Conservation (phyloP, 1,284 basidiomycete genomes). For the Marasmius fiardii region DNA sequence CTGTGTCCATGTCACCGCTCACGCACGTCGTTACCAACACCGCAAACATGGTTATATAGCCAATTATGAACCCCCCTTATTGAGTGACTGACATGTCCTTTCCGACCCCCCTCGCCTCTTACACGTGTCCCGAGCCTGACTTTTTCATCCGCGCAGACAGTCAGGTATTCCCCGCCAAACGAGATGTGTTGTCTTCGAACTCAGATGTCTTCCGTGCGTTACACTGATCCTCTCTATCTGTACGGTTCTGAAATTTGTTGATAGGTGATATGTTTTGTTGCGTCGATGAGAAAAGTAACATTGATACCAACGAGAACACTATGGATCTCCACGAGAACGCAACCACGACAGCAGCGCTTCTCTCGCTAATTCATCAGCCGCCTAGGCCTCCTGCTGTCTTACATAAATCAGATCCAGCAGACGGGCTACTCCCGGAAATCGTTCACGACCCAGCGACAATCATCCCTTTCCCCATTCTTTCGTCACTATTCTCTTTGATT, state of each 20-base stretch:
- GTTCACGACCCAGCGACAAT: slow-evolving; percentile 37
- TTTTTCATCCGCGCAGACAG: slow-evolving; percentile 53
- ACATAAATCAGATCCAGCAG: slow-evolving; percentile 14
- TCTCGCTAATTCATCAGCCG: slow-evolving; percentile 51
- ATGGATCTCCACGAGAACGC: slow-evolving; percentile 53
- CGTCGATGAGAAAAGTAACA: slow-evolving; percentile 24
- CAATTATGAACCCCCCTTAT: slow-evolving; percentile 16
- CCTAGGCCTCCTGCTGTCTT: slow-evolving; percentile 33
- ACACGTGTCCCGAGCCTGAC: slow-evolving; percentile 39
- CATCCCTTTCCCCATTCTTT: slow-evolving; percentile 61
- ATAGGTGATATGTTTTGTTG: slow-evolving; percentile 67
- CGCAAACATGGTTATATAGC: background rate
- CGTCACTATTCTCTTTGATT: slow-evolving; percentile 46
- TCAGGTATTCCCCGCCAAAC: slow-evolving; percentile 43
- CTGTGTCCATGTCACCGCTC: too few relatives aligned
- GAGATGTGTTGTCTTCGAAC: slow-evolving; percentile 44
- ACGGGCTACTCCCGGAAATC: slow-evolving; percentile 23
- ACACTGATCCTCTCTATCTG: slow-evolving; percentile 3
- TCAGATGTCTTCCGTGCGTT: slow-evolving; percentile 54
- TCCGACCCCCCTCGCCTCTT: slow-evolving; percentile 13
- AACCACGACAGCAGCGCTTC: slow-evolving; percentile 41
- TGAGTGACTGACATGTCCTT: slow-evolving; percentile 23
- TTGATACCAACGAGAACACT: slow-evolving; percentile 15
- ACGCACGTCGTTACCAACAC: background rate
- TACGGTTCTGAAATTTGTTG: slow-evolving; percentile 15